Percentiles rank a stretch among this genome's conserved stretches.
These are phyloP conservation scores for Termitomyces sp. DNA, from an alignment of 768 basidiomycete species.

Conservation along the genomic window DNA sequence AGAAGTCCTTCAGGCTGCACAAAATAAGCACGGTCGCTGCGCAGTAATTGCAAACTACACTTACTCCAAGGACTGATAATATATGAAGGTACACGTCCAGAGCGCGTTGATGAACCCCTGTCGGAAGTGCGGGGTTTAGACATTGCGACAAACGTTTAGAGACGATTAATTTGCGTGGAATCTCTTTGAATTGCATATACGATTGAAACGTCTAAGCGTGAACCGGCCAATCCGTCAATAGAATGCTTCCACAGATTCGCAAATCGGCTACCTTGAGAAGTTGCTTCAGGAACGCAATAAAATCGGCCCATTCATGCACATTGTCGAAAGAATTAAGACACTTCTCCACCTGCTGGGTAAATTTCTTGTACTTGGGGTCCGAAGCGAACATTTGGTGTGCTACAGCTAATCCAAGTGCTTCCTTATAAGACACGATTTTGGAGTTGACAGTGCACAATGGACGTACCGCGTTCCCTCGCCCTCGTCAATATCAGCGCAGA, in stretches of 20 bases:
- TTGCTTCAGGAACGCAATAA: constrained; percentile 94
- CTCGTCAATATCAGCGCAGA: constrained; percentile 35
- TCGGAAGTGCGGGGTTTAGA: constrained; percentile 93
- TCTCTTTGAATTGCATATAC: constrained; percentile 92
- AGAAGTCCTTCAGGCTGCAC: constrained; percentile 78
- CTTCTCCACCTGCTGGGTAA: constrained; percentile 86
- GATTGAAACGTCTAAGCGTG: constrained; percentile 77
- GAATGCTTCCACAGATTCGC: not conserved
- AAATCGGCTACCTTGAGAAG: constrained; percentile 66
- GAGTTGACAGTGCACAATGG: not conserved
- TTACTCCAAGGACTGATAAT: constrained; percentile 82
- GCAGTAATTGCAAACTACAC: constrained; percentile 20
- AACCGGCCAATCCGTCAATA: not conserved
- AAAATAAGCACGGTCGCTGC: constrained; percentile 2
- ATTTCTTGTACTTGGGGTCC: constrained; percentile 95
- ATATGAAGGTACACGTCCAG: constrained; percentile 94
- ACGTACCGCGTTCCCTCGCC: constrained; percentile 47
- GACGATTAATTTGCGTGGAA: constrained; percentile 90
- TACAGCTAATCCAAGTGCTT: constrained; percentile 26
- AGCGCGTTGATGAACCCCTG: constrained; percentile 94
- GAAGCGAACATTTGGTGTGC: constrained; percentile 54
- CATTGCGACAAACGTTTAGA: constrained; percentile 95
- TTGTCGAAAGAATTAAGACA: constrained; percentile 90
- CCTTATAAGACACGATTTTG: not conserved
- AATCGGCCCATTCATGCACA: constrained; percentile 99